Evolutionary conservation across 306 rosid genomes (phyloP), one percentile per base, ranked within the genome.

Genomic region (Abrus precatorius): DNA sequence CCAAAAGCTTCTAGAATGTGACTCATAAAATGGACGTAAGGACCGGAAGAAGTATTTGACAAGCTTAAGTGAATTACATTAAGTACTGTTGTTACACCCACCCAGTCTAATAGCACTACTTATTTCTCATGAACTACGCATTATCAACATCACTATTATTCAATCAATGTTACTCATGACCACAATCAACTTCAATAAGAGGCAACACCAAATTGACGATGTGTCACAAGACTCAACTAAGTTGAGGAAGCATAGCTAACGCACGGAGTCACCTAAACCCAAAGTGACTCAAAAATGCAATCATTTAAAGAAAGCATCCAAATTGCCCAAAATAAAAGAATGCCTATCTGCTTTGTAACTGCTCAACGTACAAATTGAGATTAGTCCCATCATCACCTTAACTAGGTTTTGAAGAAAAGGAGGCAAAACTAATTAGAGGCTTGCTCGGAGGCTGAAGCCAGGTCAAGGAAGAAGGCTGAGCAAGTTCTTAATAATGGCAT

Each of bases 341-440:
- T 8, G 3, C 55, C 33, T 29, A 6, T 36, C 9, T 34, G 40
- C 7, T 44, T 33, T 1, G 29, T 27, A n/a, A 72, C 28, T 6
- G 13, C 45, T 10, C 6, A 60, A 69, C 3, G 32, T 8, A 49
- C 33, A 52, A 54, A 52, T 40, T 12, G 56, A 62, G 32, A 40
- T 38, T 52, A 62, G 54, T 36, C 54, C 52, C 38, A 63, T 34
- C 55, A 56, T 68, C 36, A 74, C 60, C 27, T 45, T 56, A 45
- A 54, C 53, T 28, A 13, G 34, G 11, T 4, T 20, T 53, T 52
- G 56, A 57, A 53, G 6, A 53, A 63, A 50, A 6, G 9, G 32
- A 11, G 20, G 13, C n/a, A 14, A 47, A 20, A 47, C 30, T 28
- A 3, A 5, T 36, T 6, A 47, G 44, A 73, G 60, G 60, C 40